A percentile compares a stretch with the other conserved stretches of the same genome.
Evolutionary conservation across 108 stramenopile species (phyloP).

Genomic region (Nitzschia sp.): DNA sequence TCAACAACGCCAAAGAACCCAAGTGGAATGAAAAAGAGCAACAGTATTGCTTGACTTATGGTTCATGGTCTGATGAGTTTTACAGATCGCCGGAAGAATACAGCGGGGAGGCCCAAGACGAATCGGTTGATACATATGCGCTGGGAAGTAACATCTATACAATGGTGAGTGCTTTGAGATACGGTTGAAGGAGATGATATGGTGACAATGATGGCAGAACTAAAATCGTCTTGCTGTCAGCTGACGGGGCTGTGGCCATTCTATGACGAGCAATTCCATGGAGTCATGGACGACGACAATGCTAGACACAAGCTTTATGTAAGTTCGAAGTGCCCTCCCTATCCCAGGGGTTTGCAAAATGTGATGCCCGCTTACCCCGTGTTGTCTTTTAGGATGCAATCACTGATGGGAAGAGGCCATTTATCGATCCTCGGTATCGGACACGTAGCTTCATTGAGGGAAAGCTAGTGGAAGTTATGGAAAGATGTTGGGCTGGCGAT

Average conservation of each 20-base stretch:
- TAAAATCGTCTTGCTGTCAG: not conserved
- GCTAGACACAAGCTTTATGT: too few species aligned
- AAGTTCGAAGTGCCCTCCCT: too few species aligned
- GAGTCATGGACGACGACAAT: slow-evolving; percentile 32
- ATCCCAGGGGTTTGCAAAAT: too few species aligned
- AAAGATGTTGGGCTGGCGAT: slow-evolving; percentile 58
- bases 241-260: slow-evolving; percentile 62
- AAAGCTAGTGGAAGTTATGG: slow-evolving; percentile 70
- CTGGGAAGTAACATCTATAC: slow-evolving; percentile 72
- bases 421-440: slow-evolving; percentile 64
- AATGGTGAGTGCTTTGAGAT: slow-evolving; percentile 45
- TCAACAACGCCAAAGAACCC: slow-evolving; percentile 69
- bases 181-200: not conserved
- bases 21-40: slow-evolving; percentile 48
- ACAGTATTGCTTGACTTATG: slow-evolving; percentile 44
- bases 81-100: slow-evolving; percentile 61
- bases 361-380: not conserved
- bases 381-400: slow-evolving; percentile 26
- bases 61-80: slow-evolving; percentile 30
- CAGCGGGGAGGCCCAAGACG: slow-evolving; percentile 39
- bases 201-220: not conserved
- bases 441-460: slow-evolving; percentile 55
- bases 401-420: slow-evolving; percentile 43
- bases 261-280: slow-evolving; percentile 57
- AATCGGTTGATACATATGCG: slow-evolving; percentile 75